phyloP scores from a whole-genome alignment of 352 stramenopile species.

The Globisporangium cylindrosporum region DNA sequence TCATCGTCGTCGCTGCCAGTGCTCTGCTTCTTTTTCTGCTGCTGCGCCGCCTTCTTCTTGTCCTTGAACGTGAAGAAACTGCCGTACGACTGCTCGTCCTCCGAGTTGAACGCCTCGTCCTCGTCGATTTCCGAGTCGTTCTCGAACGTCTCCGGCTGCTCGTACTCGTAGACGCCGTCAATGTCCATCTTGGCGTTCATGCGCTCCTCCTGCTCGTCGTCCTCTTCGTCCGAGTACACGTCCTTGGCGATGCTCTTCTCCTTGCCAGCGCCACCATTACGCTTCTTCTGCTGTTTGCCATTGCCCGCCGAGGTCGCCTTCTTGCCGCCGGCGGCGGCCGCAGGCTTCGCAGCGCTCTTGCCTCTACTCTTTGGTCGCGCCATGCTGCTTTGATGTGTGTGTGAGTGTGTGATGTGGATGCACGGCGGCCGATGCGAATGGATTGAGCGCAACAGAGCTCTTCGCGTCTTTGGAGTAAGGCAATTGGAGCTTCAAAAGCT shows the following conservation, averaged over 20 bases:
- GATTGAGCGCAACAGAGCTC: neutral
- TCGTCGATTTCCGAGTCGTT: conserved; percentile 94
- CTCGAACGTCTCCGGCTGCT: conserved; percentile 69
- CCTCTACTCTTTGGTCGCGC: conserved; percentile 22
- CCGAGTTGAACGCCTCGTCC: conserved; percentile 93
- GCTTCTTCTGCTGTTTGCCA: conserved; percentile 12
- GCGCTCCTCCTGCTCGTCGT: conserved; percentile 60
- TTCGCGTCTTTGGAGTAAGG: neutral
- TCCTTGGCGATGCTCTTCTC: conserved; percentile 38
- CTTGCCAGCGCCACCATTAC: conserved; percentile 17
- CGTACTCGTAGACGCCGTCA: conserved; percentile 81
- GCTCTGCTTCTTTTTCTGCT: conserved; percentile 14
- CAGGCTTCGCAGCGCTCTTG: conserved; percentile 15
- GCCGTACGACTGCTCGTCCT: conserved; percentile 89
- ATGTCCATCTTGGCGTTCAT: conserved; percentile 75
- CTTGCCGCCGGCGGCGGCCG: conserved; percentile 21
- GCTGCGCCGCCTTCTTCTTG: conserved; percentile 21
- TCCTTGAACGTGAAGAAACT: conserved; percentile 65
- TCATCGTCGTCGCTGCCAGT: conserved; percentile 21
- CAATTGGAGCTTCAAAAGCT: conserved; percentile 9
- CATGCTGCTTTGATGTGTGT: conserved; percentile 16
- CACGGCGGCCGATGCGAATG: conserved; percentile 1
- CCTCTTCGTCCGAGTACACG: conserved; percentile 80
- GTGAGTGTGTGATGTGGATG: neutral
- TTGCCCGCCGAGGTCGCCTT: conserved; percentile 18